Base-by-base conservation (phyloP, 1,284 basidiomycete genomes). In the Rhodofomes roseus region DNA sequence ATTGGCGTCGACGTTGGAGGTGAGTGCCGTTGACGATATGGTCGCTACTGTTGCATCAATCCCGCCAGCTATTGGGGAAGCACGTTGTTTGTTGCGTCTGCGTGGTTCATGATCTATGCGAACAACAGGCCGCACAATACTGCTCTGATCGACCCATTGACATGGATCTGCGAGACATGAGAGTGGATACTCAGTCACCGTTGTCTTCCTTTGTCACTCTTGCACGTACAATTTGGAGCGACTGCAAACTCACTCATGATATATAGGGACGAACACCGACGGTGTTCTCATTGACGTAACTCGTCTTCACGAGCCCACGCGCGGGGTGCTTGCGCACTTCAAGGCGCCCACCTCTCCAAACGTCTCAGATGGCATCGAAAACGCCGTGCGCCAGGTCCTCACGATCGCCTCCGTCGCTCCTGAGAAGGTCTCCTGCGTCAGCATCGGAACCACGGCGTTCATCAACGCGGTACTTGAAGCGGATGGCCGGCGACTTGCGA, bases 391-490 rank as follows among this genome's bases (percentile, higher is more conserved):
- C 34, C 68, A 71, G 39, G 74, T 81, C 0, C 66, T 81, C 9
- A 62, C 70, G n/a, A 58, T 75, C 36, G 75, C 74, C 16, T 65
- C 67, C 1, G 65, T 78, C 50, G 67, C 70, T 51, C 71, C 75
- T 11, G 68, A 70, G 12, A 59, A 71, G 4, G 73, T 82, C 29
- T 64, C 77, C 18, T 77, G 76, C 54, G 66, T 81, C 56, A 79
- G 77, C 9, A 78, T 81, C 60, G 81, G 81, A 34, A 82, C 80
- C 1, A 81, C 79, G 12, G 79, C 79, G 51, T 84, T 83, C 70
- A 76, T 83, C 58, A 84, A 84, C 60, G 82, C 83, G 0, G 77
- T 84, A 1, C 70, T 84, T 44, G 82, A 84, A 68, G 72, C 76
- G 37, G 79, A 84, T 62, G 69, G 70, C n/a, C 66, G 74, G 6